Percentiles rank a stretch among this genome's conserved stretches.
Conservation (phyloP, 345 rosid genomes). For the Eucalyptus victrix region DNA sequence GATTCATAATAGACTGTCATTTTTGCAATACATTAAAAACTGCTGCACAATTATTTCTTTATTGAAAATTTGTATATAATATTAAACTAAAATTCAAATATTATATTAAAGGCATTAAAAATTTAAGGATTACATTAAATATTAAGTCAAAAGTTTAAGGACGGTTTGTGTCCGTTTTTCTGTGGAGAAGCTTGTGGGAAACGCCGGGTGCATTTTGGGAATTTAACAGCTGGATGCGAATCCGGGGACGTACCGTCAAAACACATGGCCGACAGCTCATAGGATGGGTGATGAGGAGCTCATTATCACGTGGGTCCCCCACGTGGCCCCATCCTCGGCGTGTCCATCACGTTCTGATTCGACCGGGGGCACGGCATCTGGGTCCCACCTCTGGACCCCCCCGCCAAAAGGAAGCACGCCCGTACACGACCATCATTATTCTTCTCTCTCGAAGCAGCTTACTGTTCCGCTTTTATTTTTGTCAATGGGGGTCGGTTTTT, state of each 20-base stretch:
- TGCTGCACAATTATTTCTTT: accelerated
- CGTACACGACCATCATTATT: neutral
- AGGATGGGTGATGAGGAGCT: neutral
- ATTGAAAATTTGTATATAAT: too few relatives aligned
- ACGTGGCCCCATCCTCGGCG: neutral
- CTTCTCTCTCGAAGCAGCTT: neutral
- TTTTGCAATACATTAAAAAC: too few relatives aligned
- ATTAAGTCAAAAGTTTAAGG: neutral
- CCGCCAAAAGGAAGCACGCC: neutral
- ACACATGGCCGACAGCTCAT: neutral
- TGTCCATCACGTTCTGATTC: neutral
- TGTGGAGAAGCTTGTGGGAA: neutral
- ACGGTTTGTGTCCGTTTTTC: neutral
- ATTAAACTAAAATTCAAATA: too few relatives aligned
- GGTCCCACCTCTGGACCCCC: neutral
- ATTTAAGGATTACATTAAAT: too few relatives aligned
- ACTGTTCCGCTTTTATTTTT: neutral
- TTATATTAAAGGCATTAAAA: too few relatives aligned
- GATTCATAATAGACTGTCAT: accelerated
- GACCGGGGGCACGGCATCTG: neutral
- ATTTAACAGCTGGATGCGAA: neutral
- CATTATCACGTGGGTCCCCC: neutral
- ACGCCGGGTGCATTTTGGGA: neutral
- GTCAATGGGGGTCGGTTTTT: neutral
- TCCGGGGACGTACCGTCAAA: neutral